These are phyloP conservation scores for Pleurotus platypus DNA, from an alignment of 768 basidiomycete genomes.

Conservation along the genomic window DNA sequence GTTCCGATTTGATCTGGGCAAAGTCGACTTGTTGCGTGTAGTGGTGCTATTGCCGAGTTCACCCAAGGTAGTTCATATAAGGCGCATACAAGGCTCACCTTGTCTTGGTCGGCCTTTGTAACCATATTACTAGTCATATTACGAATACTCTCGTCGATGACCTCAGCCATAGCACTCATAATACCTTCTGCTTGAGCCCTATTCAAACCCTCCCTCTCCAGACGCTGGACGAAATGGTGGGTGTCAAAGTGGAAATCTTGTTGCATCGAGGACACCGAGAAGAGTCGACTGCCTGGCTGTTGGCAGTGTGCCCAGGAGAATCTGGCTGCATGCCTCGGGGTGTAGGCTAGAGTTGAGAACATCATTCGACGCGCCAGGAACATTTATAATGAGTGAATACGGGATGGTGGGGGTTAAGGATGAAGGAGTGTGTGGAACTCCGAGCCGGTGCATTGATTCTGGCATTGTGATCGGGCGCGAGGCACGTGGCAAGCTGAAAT, in stretches of 20 bases:
- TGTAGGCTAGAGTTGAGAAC: too few relatives aligned
- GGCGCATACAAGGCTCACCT: slow-evolving; percentile 46
- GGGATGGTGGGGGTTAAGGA: neutral
- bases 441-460: too few relatives aligned
- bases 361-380: too few relatives aligned
- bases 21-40: slow-evolving; percentile 98
- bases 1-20: slow-evolving; percentile 92
- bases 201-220: slow-evolving; percentile 86
- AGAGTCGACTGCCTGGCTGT: slow-evolving; percentile 4
- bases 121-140: slow-evolving; percentile 98
- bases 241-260: slow-evolving; percentile 88
- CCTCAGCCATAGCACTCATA: slow-evolving; percentile 95
- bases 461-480: too few relatives aligned
- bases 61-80: neutral
- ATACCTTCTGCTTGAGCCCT: slow-evolving; percentile 94
- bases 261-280: slow-evolving; percentile 24
- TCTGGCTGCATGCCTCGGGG: neutral
- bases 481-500: slow-evolving; percentile 2
- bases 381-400: neutral
- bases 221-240: slow-evolving; percentile 87
- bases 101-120: slow-evolving; percentile 93
- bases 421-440: too few relatives aligned
- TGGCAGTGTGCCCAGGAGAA: neutral
- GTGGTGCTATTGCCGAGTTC: slow-evolving; percentile 55
- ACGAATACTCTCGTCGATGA: slow-evolving; percentile 93